These are phyloP conservation scores for Acacia acuminata DNA, from an alignment of 306 rosid genomes.

Conservation along the genomic window DNA sequence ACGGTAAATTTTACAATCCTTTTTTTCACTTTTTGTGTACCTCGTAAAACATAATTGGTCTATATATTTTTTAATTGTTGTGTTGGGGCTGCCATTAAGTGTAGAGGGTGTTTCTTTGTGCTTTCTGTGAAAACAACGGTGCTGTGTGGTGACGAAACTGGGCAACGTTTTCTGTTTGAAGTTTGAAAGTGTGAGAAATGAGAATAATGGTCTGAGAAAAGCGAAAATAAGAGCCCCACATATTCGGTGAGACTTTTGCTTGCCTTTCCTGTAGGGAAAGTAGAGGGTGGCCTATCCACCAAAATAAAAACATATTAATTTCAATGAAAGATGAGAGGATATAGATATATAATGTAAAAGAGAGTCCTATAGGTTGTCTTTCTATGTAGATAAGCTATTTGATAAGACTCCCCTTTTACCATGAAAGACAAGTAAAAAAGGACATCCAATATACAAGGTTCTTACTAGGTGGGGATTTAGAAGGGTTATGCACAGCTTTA, in stretches of 20 bases:
- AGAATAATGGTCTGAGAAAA: conserved; percentile 5
- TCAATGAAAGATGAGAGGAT: neutral
- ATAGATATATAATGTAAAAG: too few relatives aligned
- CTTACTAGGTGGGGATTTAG: too few relatives aligned
- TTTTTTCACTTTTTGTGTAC: neutral
- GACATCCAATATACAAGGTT: too few relatives aligned
- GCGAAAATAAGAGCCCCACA: conserved; percentile 24
- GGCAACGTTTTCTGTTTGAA: neutral
- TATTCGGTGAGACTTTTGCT: conserved; percentile 34
- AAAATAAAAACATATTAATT: neutral
- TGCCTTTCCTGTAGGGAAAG: conserved; percentile 47
- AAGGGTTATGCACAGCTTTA: too few relatives aligned
- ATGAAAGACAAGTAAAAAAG: too few relatives aligned
- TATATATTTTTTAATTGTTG: neutral
- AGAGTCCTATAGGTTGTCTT: too few relatives aligned
- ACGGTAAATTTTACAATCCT: neutral
- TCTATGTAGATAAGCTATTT: too few relatives aligned
- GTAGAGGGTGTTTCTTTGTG: neutral
- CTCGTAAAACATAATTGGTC: neutral
- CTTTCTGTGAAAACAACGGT: neutral
- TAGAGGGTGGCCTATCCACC: conserved; percentile 26
- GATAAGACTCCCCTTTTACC: too few relatives aligned
- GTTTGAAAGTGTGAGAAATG: neutral
- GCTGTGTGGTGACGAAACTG: neutral
- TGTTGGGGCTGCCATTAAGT: neutral